Evolutionary conservation across 164 flowering plant genomes (phyloP).

Genomic region (Macadamia tetraphylla): DNA sequence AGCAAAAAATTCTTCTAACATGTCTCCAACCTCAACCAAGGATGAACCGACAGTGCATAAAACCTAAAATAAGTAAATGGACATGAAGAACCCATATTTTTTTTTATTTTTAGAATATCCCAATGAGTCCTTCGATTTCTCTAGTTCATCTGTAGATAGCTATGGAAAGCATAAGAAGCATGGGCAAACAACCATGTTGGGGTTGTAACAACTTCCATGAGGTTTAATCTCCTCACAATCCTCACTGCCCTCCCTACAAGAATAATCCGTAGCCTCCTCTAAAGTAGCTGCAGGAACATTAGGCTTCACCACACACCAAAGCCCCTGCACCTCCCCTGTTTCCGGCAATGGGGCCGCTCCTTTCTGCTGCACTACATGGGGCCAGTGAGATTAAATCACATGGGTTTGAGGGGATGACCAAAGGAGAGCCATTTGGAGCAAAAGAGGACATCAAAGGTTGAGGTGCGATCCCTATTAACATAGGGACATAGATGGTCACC

Average conservation of each 20-base stretch:
- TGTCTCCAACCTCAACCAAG: constrained; percentile 15
- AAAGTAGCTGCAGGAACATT: constrained; percentile 65
- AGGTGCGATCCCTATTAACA: constrained; percentile 7
- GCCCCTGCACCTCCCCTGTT: constrained; percentile 18
- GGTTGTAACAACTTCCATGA: constrained; percentile 61
- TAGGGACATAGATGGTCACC: too few relatives aligned
- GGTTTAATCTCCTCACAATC: constrained; percentile 71
- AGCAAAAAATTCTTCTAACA: neutral
- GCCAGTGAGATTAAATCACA: constrained; percentile 36
- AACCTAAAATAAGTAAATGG: constrained; percentile 24
- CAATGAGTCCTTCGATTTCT: constrained; percentile 47
- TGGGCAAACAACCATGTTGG: constrained; percentile 66
- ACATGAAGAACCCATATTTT: neutral
- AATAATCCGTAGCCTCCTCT: constrained; percentile 81
- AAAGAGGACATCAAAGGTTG: constrained; percentile 21
- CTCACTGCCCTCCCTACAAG: constrained; percentile 86
- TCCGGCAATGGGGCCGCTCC: constrained; percentile 29
- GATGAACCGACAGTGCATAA: constrained; percentile 33
- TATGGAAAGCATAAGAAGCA: constrained; percentile 93
- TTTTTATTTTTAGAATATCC: too few relatives aligned
- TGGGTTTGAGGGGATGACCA: constrained; percentile 24
- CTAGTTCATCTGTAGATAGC: constrained; percentile 87
- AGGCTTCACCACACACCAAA: constrained; percentile 97
- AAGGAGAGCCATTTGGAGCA: constrained; percentile 23
- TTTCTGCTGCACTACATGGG: constrained; percentile 39